These are phyloP conservation scores for Gonapodya prolifera DNA, from an alignment of 192 early-diverging fungal species.

Conservation along the genomic window DNA sequence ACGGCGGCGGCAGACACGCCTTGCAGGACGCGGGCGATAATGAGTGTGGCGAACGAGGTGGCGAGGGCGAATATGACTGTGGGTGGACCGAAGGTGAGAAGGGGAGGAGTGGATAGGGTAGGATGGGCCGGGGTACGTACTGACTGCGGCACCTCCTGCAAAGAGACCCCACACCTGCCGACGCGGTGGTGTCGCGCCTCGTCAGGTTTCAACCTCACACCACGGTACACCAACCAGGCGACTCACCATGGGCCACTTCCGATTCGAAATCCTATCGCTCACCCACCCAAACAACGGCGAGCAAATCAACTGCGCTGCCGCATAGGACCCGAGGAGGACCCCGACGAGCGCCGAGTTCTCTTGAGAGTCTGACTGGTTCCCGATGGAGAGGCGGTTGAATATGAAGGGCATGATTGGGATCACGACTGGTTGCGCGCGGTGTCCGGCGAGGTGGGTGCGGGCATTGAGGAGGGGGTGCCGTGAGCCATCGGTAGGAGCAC, in stretches of 20 bases:
- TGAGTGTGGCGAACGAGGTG: conserved; percentile 47
- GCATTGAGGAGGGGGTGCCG: too few relatives aligned
- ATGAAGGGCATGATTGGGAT: background rate
- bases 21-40: conserved; percentile 55
- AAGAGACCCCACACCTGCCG: too few relatives aligned
- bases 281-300: conserved; percentile 54
- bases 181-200: too few relatives aligned
- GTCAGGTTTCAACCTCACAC: too few relatives aligned
- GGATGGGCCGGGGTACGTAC: too few relatives aligned
- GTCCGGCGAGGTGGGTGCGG: too few relatives aligned
- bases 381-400: background rate
- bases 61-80: conserved; percentile 49
- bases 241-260: conserved; percentile 60
- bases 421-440: background rate
- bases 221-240: conserved; percentile 55
- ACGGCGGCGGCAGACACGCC: conserved; percentile 59
- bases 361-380: too few relatives aligned
- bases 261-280: conserved; percentile 54
- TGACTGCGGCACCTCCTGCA: background rate
- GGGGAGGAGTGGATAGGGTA: too few relatives aligned
- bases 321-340: conserved; percentile 3
- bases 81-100: too few relatives aligned
- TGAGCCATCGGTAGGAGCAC: too few relatives aligned
- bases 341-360: background rate
- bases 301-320: conserved; percentile 44